Base-by-base conservation (phyloP, 495 filamentous ascomycete genomes). In the Aspergillus affinis region DNA sequence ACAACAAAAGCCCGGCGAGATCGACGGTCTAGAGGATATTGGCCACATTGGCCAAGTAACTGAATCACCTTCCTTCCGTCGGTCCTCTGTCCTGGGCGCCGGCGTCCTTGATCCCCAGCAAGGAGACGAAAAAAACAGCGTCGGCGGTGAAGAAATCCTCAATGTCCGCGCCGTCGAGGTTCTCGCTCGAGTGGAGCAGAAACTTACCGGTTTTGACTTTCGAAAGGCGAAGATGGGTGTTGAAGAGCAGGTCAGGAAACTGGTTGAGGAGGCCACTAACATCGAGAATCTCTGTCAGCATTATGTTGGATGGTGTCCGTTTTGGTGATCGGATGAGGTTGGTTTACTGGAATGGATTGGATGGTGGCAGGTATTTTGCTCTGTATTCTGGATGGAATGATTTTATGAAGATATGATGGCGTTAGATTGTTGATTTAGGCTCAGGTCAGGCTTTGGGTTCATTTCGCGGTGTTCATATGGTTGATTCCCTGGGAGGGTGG, bases 281-380 rank as follows among this genome's bases (percentile, higher is more conserved):
- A 79, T 97, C 49, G 95, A 98, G 80, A 98, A 98, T 75, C 81
- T 99, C 58, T 98, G 95, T 70, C 94, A 97, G 78, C 94, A 98
- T 77, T 99, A 97, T 73, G 97, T 98, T 59, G 94, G 93, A 54
- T 95, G 92, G 91, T 96, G 91, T 73, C 91, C 89, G 74, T 94
- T 93, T 81, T 93, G 91, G 90, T 95, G 58, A 74, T 60, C 55
- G 7, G 58, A 49, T 55, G 55, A n/a, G n/a, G 20, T 51, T 10
- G 29, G 29, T 32, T 32, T 32, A 32, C 29, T 10, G 29, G 29
- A 32, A 10, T n/a, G n/a, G n/a, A 30, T 4, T 4, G 29, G 29
- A 30, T 30, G 8, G 29, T 30, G 29, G 29, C 8, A 4, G 4
- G 29, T 30, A 30, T 30, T 36, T n/a, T n/a, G n/a, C n/a, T n/a